Percentiles rank a stretch among this genome's conserved stretches.
Evolutionary conservation across 768 basidiomycete species (phyloP).

Genomic region (Tylopilus subfusipes): DNA sequence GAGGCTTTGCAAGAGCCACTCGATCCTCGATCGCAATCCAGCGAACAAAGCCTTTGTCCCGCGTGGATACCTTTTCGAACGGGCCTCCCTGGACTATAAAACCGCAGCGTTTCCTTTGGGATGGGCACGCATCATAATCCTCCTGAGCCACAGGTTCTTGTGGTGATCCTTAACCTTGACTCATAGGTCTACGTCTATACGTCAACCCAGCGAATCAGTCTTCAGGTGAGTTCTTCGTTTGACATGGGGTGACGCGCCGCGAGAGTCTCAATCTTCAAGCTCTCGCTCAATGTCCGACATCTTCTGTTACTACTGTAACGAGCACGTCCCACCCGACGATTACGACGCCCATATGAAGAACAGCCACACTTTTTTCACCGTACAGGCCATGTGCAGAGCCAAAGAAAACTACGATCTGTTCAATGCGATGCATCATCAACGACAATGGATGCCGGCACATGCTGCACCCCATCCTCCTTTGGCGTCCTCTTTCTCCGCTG

Average conservation of each 20-base stretch:
- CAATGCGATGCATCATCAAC: neutral
- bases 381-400: constrained; percentile 9
- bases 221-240: neutral
- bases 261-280: too few relatives aligned
- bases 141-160: neutral
- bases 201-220: neutral
- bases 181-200: too few relatives aligned
- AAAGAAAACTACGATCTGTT: neutral
- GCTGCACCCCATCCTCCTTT: too few relatives aligned
- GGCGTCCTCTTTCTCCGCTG: neutral
- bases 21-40: too few relatives aligned
- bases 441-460: neutral
- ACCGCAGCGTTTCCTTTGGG: constrained; percentile 3
- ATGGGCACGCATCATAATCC: neutral
- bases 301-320: constrained; percentile 13
- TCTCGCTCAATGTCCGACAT: constrained; percentile 7
- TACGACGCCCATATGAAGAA: constrained; percentile 10
- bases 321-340: constrained; percentile 1
- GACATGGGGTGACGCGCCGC: too few relatives aligned
- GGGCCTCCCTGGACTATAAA: neutral
- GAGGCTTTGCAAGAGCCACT: too few relatives aligned
- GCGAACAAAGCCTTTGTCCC: neutral
- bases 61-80: neutral
- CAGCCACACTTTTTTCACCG: constrained; percentile 10
- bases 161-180: neutral